Evolutionary conservation across 2,329 filamentous ascomycete species (phyloP).

Genomic region (Erysiphe pulchra): DNA sequence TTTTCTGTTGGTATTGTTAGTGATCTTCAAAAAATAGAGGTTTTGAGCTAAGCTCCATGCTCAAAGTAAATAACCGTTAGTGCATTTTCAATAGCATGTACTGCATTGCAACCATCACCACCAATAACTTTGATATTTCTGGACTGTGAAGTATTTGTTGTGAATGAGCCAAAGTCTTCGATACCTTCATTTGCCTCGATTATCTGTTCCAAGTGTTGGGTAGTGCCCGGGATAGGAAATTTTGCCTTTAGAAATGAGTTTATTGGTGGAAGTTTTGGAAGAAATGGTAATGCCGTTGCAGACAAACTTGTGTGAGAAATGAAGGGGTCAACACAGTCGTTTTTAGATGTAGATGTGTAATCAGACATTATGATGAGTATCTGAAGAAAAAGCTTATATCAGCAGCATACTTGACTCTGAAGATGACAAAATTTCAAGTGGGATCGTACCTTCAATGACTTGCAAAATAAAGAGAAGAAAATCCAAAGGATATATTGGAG

Average conservation of each 20-base stretch:
- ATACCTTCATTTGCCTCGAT: constrained; percentile 1
- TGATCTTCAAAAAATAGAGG: not conserved
- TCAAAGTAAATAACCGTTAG: not conserved
- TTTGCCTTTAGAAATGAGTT: not conserved
- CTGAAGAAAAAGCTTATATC: not conserved
- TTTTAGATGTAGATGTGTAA: constrained; percentile 5
- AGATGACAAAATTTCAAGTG: not conserved
- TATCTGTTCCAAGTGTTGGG: constrained; percentile 2
- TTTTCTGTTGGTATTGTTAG: not conserved
- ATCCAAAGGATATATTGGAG: not conserved
- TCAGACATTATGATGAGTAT: not conserved
- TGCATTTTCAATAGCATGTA: not conserved
- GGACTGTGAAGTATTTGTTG: constrained; percentile 9
- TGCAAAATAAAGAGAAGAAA: not conserved
- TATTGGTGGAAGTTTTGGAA: constrained; percentile 16
- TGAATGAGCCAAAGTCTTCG: constrained; percentile 6
- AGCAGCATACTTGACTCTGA: not conserved
- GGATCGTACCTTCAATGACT: not conserved
- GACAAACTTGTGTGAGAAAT: constrained; percentile 25
- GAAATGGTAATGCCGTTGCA: constrained; percentile 35
- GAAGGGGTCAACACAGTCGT: constrained; percentile 21
- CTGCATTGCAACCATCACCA: constrained; percentile 5
- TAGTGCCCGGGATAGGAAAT: constrained; percentile 2
- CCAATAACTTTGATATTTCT: constrained; percentile 10
- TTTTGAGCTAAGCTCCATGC: not conserved